Evolutionary conservation across 1,139 yeast genomes (phyloP).

Genomic region (Eremothecium coryli): DNA sequence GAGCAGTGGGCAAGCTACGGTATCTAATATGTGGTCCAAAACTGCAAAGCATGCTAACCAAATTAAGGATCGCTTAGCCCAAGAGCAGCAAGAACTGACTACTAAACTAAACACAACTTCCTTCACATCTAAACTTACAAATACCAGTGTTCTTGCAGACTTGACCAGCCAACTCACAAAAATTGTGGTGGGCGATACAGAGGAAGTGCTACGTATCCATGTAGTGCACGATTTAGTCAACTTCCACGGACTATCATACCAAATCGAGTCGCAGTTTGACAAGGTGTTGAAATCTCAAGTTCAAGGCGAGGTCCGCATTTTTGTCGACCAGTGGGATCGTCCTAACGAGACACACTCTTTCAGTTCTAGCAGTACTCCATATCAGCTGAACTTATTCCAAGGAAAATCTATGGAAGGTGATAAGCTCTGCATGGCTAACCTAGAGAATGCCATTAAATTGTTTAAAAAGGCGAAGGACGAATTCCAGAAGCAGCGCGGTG

Average conservation of each 20-base stretch:
- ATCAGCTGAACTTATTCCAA: conserved; percentile 58
- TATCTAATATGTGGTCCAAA: conserved; percentile 57
- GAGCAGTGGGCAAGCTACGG: conserved; percentile 64
- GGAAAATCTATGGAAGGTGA: conserved; percentile 84
- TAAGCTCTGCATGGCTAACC: conserved; percentile 76
- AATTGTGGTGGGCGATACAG: conserved; percentile 51
- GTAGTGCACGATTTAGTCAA: conserved; percentile 80
- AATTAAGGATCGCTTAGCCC: conserved; percentile 21
- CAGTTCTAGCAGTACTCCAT: conserved; percentile 30
- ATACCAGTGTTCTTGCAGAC: conserved; percentile 22
- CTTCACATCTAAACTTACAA: conserved; percentile 33
- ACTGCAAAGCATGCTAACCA: conserved; percentile 31
- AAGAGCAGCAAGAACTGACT: conserved; percentile 17
- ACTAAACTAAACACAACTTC: conserved; percentile 24
- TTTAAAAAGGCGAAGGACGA: conserved; percentile 33
- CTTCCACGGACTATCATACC: conserved; percentile 52
- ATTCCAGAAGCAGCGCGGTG: conserved; percentile 23
- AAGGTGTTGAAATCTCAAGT: conserved; percentile 77
- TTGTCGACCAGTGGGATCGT: conserved; percentile 38
- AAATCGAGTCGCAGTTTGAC: conserved; percentile 62
- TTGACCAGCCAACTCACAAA: conserved; percentile 28
- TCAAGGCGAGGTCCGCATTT: conserved; percentile 71
- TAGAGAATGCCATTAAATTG: conserved; percentile 59
- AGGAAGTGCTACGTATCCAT: conserved; percentile 70
- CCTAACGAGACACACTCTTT: conserved; percentile 24